Evolutionary conservation across 1,284 basidiomycete species (phyloP).

Genomic region (Caloboletus inedulis): DNA sequence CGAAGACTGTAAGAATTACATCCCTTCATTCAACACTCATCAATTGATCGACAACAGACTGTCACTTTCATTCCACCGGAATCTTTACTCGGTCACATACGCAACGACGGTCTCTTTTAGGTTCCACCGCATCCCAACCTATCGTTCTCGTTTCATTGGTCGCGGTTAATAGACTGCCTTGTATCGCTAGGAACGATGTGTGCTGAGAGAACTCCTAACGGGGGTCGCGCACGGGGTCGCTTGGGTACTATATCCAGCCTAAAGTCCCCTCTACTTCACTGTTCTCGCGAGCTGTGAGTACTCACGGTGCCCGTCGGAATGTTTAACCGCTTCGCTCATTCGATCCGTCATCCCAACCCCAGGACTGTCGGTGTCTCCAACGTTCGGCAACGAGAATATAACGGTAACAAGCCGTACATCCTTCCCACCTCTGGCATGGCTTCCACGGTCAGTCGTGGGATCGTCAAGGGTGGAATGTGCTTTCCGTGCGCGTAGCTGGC

Average conservation of each 20-base stretch:
- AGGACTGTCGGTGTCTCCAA: not conserved
- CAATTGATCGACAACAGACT: not conserved
- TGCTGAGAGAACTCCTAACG: not conserved
- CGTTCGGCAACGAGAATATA: not conserved
- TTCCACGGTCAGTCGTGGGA: not conserved
- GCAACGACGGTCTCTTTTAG: not conserved
- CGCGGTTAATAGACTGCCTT: not conserved
- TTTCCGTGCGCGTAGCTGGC: not conserved
- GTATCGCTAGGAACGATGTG: not conserved
- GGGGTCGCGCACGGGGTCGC: not conserved
- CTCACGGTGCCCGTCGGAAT: not conserved
- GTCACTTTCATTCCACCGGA: not conserved
- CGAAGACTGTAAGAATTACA: not conserved
- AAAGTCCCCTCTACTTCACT: not conserved
- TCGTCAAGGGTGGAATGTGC: not conserved
- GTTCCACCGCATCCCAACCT: not conserved
- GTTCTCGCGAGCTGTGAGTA: not conserved
- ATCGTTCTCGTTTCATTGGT: not conserved
- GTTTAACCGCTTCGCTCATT: not conserved
- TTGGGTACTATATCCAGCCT: not conserved
- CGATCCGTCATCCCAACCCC: not conserved
- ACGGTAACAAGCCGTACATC: no score
- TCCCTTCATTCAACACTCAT: not conserved
- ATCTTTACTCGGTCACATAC: not conserved
- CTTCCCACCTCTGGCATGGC: not conserved